A percentile compares a stretch with the other conserved stretches of the same genome.
Evolutionary conservation across 306 rosid species (phyloP).

Genomic region (Quercus aquifolioides): DNA sequence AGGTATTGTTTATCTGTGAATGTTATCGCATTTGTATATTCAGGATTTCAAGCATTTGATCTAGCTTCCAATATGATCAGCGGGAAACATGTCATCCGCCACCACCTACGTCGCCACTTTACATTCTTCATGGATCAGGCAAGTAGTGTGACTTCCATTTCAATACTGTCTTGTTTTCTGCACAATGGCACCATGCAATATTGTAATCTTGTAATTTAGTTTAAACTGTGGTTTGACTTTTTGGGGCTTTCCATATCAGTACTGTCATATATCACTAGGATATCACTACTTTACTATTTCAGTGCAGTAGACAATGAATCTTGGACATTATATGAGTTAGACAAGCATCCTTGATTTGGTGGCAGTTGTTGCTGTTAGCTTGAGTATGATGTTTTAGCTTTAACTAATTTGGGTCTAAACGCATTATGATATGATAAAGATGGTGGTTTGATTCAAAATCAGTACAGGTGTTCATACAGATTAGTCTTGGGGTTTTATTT

Average conservation of each 20-base stretch:
- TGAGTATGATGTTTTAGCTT: not conserved
- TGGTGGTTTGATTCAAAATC: not conserved
- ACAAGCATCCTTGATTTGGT: not conserved
- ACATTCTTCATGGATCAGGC: conserved; percentile 97
- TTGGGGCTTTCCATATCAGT: not conserved
- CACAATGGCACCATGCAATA: not conserved
- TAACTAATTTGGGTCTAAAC: not conserved
- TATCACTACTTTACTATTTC: not conserved
- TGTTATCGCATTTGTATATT: conserved; percentile 70
- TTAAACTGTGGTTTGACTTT: not conserved
- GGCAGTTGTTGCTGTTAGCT: not conserved
- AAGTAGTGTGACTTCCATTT: conserved; percentile 26
- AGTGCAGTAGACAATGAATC: not conserved
- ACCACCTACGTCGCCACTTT: conserved; percentile 58
- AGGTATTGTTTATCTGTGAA: conserved; percentile 91
- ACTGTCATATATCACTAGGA: not conserved
- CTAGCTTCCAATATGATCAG: conserved; percentile 41
- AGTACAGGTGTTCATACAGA: not conserved
- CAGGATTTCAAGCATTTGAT: conserved; percentile 65
- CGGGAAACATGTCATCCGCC: conserved; percentile 45
- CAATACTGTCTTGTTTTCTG: not conserved
- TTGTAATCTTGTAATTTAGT: not conserved
- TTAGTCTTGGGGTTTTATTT: not conserved
- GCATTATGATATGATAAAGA: not conserved
- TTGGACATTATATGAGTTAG: not conserved